phyloP scores from a whole-genome alignment of 441 rosid genomes.

The Viola pubescens region DNA sequence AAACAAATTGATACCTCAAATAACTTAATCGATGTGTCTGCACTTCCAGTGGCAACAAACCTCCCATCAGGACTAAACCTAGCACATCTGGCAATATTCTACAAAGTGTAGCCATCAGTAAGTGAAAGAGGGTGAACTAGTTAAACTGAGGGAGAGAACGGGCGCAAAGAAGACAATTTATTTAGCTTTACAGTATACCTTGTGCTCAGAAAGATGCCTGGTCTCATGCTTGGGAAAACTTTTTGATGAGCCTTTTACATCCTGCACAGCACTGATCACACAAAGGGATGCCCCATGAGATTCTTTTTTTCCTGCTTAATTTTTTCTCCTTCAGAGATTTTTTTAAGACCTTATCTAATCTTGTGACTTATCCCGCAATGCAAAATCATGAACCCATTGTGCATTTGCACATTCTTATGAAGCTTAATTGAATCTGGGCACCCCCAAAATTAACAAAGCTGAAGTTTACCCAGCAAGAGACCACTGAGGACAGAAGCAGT shows the following conservation, averaged over 20 bases:
- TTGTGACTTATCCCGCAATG: too few species aligned
- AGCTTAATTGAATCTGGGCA: too few species aligned
- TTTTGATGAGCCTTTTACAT: slow-evolving; percentile 43
- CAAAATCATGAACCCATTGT: too few species aligned
- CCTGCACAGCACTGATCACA: slow-evolving; percentile 38
- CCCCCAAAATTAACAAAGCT: too few species aligned
- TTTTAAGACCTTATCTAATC: too few species aligned
- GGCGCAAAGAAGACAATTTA: too few species aligned
- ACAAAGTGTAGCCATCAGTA: slow-evolving; percentile 29
- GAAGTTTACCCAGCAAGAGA: too few species aligned
- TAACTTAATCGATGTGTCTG: slow-evolving; percentile 85
- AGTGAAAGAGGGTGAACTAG: background rate
- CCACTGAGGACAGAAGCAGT: too few species aligned
- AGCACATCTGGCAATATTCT: slow-evolving; percentile 86
- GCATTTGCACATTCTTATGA: too few species aligned
- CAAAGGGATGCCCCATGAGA: slow-evolving; percentile 9
- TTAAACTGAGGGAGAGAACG: too few species aligned
- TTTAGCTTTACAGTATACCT: slow-evolving; percentile 30
- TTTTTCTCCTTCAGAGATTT: background rate
- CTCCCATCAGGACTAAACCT: slow-evolving; percentile 84
- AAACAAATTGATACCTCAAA: slow-evolving; percentile 44
- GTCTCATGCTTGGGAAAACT: slow-evolving; percentile 55
- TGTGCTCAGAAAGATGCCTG: slow-evolving; percentile 64
- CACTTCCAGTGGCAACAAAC: slow-evolving; percentile 80
- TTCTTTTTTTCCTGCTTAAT: background rate